These are phyloP conservation scores for Hemisphaericaspora nanyangensis DNA, from an alignment of 805 yeast species.

Conservation along the genomic window DNA sequence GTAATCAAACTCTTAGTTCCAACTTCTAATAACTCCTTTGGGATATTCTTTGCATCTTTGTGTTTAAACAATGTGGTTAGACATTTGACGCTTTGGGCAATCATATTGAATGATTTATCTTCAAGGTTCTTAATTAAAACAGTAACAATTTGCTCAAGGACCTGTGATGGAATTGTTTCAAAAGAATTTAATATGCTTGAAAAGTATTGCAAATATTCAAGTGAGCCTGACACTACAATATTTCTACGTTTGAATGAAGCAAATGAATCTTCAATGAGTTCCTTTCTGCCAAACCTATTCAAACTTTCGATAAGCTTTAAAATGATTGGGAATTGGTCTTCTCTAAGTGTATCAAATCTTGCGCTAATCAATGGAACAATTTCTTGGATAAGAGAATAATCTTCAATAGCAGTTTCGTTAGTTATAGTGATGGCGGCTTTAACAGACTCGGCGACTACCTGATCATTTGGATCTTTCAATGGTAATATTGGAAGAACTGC, in stretches of 20 bases:
- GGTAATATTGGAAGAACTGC: conserved; percentile 11
- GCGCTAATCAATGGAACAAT: conserved; percentile 3
- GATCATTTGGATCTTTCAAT: conserved; percentile 42
- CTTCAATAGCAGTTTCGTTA: conserved; percentile 4
- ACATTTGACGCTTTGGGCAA: conserved; percentile 23
- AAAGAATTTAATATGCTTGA: conserved; percentile 19
- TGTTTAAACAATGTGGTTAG: conserved; percentile 4
- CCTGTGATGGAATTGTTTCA: conserved; percentile 13
- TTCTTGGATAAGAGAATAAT: not conserved
- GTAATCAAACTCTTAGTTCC: conserved; percentile 16
- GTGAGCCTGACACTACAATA: conserved; percentile 18
- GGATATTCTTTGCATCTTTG: not conserved
- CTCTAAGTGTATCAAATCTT: conserved; percentile 3
- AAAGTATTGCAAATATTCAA: conserved; percentile 26
- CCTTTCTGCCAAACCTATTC: conserved; percentile 13
- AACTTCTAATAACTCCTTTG: not conserved
- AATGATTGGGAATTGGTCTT: conserved; percentile 19
- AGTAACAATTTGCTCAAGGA: conserved; percentile 18
- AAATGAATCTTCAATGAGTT: conserved; percentile 16
- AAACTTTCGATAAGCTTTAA: conserved; percentile 27
- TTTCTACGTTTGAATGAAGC: conserved; percentile 14
- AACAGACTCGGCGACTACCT: conserved; percentile 50
- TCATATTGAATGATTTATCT: conserved; percentile 23
- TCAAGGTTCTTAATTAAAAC: conserved; percentile 22
- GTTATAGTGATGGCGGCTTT: conserved; percentile 21